Base-by-base conservation (phyloP, 2,329 filamentous ascomycete genomes). In the Fusarium protoensiforme region DNA sequence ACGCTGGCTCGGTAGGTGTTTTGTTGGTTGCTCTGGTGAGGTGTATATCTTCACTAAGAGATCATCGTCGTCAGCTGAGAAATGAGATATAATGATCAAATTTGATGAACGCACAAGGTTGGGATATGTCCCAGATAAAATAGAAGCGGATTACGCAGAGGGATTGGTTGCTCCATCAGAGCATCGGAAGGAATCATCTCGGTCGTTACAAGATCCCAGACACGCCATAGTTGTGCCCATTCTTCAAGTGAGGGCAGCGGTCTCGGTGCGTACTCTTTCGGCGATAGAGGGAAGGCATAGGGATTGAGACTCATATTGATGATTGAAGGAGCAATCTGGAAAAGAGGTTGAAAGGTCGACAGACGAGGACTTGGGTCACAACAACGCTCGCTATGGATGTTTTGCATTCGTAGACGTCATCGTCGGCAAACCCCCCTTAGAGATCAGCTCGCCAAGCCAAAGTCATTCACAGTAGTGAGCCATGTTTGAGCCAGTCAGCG, bases 281-380 rank as follows among this genome's bases (percentile, higher is more conserved):
- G 72, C 10, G 7, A 27, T 3, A 68, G 51, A 2, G 58, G 61
- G 7, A 74, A 60, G 7, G 80, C 71, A 53, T 78, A 82, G 9
- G 77, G 71, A 16, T 95, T 95, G n/a, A 36, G 36, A 9, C 1
- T 24, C 33, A 56, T 33, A 29, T 16, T 56, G 29, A 16, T 5
- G 9, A 24, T 56, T 24, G 6, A 16, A 29, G 7, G 6, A 11
- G 16, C 5, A 24, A 36, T 4, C 18, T 56, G n/a, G 2, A 18
- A 6, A 16, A 18, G 7, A 3, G 4, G 36, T 29, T n/a, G 7
- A 14, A 35, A 36, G 10, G 4, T 1, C 5, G 3, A 10, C 7
- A 14, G 31, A 2, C 5, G 31, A 36, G 11, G 1, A 8, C 18
- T n/a, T 24, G 20, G 5, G 8, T 16, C 7, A 24, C 22, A 36